Base-by-base conservation (phyloP, 495 filamentous ascomycete species). In the Alectoria sarmentosa region DNA sequence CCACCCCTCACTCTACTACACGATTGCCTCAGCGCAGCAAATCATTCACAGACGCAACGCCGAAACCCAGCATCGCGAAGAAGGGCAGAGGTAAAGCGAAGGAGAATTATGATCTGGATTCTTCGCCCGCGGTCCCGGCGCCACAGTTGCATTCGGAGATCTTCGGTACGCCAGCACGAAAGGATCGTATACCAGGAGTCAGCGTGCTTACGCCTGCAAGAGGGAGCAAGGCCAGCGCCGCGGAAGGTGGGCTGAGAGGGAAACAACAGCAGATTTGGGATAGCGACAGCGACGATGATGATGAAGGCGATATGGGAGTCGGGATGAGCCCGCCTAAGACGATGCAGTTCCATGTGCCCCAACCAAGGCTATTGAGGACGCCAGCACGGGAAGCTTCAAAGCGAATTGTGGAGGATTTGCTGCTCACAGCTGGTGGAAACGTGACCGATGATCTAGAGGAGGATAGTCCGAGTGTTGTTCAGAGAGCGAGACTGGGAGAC, bases 281-380 rank as follows among this genome's bases (percentile, higher is more conserved):
- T 39, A 88, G 84, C 63, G 79, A 82, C 59, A 79, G 78, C 48
- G 84, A 83, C 52, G 80, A 79, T 13, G 83, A 82, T 37, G 80
- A 86, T 37, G 80, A 86, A 26, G 77, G 83, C 3, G 84, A 85
- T 48, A 81, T 81, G 3, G 77, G 76, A 14, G 67, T 84, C 17
- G 90, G 85, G 0, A 84, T 91, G 69, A 96, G 90, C 70, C 94
- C 95, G 42, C 94, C 94, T 0, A 96, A 96, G 77, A 99, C 94
- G 34, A 96, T 99, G 74, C 92, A 96, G 71, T 99, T 99, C 72
- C 88, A 91, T 69, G 79, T 99, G 64, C 92, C 92, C 63, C 89
- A 91, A 70, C 89, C 86, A 58, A 86, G 89, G 66, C 74, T 99
- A 39, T 75, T 99, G 77, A 91, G 94, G 69, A 99, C 94, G 32